A percentile compares a stretch with the other conserved stretches of the same genome.
These are phyloP conservation scores for Heimioporus sp. DNA, from an alignment of 768 basidiomycete genomes.

Conservation along the genomic window DNA sequence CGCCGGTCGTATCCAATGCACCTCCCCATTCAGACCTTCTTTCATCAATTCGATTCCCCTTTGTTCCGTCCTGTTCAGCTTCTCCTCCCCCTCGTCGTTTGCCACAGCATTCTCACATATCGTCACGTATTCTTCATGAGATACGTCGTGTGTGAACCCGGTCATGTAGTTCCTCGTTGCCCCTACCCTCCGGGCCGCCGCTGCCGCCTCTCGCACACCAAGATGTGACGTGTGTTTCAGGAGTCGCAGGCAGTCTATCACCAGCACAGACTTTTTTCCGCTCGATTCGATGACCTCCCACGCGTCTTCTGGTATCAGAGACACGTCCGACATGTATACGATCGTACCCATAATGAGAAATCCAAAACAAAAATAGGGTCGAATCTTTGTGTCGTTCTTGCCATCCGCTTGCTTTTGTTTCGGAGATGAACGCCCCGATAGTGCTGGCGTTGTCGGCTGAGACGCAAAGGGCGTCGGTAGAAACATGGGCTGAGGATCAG, in stretches of 20 bases:
- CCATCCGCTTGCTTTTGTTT: conserved; percentile 9
- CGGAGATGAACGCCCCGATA: conserved; percentile 29
- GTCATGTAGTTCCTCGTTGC: conserved; percentile 67
- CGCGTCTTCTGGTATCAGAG: conserved; percentile 70
- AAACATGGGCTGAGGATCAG: conserved; percentile 36
- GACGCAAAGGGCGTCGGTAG: conserved; percentile 40
- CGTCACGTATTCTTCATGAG: conserved; percentile 75
- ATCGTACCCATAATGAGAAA: conserved; percentile 67
- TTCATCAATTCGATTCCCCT: conserved; percentile 46
- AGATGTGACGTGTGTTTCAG: conserved; percentile 74
- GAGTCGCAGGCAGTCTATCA: conserved; percentile 77
- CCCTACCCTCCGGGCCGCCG: conserved; percentile 51
- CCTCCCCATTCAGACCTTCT: conserved; percentile 42
- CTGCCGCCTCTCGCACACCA: conserved; percentile 63
- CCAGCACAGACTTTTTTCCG: conserved; percentile 46
- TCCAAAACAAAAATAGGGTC: conserved; percentile 66
- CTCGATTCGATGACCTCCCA: conserved; percentile 49
- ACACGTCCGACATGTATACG: conserved; percentile 82
- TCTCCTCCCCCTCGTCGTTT: conserved; percentile 3
- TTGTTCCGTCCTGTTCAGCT: conserved; percentile 35
- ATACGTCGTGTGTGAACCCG: conserved; percentile 75
- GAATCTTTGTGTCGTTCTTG: conserved; percentile 25
- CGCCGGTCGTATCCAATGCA: conserved; percentile 66
- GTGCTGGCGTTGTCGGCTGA: conserved; percentile 35
- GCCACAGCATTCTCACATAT: conserved; percentile 52